These are phyloP conservation scores for Chrysoporthe cubensis DNA, from an alignment of 2,329 filamentous ascomycete species.

Conservation along the genomic window DNA sequence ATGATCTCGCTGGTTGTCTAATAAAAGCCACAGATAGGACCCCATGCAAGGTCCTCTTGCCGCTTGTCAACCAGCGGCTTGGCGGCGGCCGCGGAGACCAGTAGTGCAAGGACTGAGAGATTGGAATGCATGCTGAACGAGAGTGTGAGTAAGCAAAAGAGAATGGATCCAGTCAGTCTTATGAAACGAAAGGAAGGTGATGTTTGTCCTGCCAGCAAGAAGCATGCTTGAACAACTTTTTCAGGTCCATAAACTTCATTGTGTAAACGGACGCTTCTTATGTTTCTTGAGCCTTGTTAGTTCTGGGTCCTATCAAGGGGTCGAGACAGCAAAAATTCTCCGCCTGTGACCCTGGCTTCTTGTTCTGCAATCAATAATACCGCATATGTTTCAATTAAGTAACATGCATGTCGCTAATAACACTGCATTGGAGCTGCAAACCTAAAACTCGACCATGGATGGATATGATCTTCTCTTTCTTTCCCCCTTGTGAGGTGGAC, in stretches of 20 bases:
- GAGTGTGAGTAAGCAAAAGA: background rate
- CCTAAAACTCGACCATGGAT: background rate
- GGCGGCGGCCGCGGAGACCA: constrained; percentile 21
- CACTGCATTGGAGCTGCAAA: background rate
- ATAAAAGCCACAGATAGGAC: constrained; percentile 32
- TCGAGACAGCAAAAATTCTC: background rate
- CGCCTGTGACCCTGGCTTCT: background rate
- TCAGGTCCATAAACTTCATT: too few relatives aligned
- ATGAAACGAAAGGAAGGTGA: background rate
- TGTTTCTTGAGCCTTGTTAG: background rate
- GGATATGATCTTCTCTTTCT: too few relatives aligned
- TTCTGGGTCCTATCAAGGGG: background rate
- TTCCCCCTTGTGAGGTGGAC: too few relatives aligned
- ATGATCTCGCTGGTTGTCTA: constrained; percentile 32
- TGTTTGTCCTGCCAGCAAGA: background rate
- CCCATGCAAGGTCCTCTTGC: constrained; percentile 31
- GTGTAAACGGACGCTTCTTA: too few relatives aligned
- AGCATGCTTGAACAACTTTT: background rate
- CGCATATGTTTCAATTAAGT: background rate
- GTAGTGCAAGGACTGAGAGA: constrained; percentile 18
- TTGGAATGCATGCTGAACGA: constrained; percentile 14
- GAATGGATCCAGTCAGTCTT: background rate
- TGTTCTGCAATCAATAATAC: background rate
- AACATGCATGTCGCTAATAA: background rate
- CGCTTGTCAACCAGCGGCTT: constrained; percentile 24